Percentiles rank a stretch among this genome's conserved stretches.
Conservation (phyloP, 139 green algal genomes). For the Haematococcus sp. region DNA sequence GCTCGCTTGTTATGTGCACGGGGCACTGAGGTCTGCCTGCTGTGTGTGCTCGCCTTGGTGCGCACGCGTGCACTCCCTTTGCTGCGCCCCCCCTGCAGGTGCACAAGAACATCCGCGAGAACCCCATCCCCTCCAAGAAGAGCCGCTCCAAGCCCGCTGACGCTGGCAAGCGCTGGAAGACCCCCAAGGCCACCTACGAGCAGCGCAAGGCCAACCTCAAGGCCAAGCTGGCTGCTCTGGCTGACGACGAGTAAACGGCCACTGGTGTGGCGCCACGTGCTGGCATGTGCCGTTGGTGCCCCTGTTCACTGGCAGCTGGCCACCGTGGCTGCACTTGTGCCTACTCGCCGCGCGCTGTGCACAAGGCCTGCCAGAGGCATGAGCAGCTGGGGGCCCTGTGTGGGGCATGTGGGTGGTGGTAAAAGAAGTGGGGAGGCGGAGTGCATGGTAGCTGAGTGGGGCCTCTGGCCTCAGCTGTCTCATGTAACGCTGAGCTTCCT, state of each 20-base stretch:
- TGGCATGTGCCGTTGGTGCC: too few relatives aligned
- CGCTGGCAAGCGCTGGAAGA: slow-evolving; percentile 68
- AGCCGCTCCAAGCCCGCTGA: slow-evolving; percentile 68
- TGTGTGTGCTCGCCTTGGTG: neutral
- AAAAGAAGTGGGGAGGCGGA: too few relatives aligned
- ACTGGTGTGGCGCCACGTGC: neutral
- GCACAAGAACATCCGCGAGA: slow-evolving; percentile 87
- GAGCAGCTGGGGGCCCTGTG: too few relatives aligned
- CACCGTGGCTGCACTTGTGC: too few relatives aligned
- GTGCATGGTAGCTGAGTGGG: too few relatives aligned
- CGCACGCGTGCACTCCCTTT: neutral
- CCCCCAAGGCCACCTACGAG: slow-evolving; percentile 92
- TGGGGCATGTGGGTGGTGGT: too few relatives aligned
- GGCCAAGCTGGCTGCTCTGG: slow-evolving; percentile 69
- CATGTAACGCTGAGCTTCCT: too few relatives aligned
- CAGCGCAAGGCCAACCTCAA: slow-evolving; percentile 94
- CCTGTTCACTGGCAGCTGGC: too few relatives aligned
- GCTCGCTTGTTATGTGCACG: neutral
- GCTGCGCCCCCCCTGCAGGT: slow-evolving; percentile 53
- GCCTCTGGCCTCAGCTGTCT: too few relatives aligned
- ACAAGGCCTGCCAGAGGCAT: too few relatives aligned
- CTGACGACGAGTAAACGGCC: slow-evolving; percentile 50
- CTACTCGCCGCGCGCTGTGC: too few relatives aligned
- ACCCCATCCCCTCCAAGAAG: slow-evolving; percentile 77
- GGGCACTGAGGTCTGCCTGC: neutral